Percentiles rank a stretch among this genome's conserved stretches.
phyloP scores from a whole-genome alignment of 108 stramenopile genomes.

The Schizochytrium sp. region DNA sequence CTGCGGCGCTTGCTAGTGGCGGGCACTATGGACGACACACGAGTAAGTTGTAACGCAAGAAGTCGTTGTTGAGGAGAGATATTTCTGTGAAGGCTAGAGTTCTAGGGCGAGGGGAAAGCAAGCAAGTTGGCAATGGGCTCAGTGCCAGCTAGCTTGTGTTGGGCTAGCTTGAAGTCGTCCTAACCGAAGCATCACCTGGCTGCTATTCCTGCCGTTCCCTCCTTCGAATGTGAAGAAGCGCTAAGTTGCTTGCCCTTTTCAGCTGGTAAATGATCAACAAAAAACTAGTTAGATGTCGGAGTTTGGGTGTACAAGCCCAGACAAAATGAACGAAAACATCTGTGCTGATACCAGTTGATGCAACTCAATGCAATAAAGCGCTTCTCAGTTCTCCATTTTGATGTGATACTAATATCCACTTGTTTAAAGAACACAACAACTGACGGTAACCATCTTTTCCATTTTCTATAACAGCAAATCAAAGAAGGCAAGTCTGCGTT shows the following conservation, averaged over 20 bases:
- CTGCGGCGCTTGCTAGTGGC: background rate
- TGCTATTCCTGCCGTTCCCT: background rate
- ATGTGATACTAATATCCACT: background rate
- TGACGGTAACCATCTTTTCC: background rate
- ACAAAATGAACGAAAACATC: slow-evolving; percentile 7
- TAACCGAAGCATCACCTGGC: background rate
- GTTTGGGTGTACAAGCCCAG: background rate
- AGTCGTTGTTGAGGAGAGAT: background rate
- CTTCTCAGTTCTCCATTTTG: background rate
- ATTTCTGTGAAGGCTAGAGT: background rate
- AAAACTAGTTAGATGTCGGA: slow-evolving; percentile 63
- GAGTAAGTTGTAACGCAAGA: background rate
- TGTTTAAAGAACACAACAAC: background rate
- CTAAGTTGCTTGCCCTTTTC: background rate
- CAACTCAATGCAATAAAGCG: background rate
- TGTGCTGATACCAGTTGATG: slow-evolving; percentile 4
- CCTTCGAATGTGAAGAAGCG: background rate
- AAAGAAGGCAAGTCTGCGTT: background rate
- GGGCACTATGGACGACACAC: slow-evolving; percentile 42
- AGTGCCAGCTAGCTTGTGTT: background rate
- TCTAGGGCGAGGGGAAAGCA: background rate
- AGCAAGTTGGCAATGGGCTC: background rate
- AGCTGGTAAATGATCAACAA: slow-evolving; percentile 53
- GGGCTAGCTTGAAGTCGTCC: background rate
- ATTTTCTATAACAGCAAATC: background rate